Evolutionary conservation across 306 rosid genomes (phyloP), one percentile per base, ranked within the genome.

Genomic region (Geum urbanum): DNA sequence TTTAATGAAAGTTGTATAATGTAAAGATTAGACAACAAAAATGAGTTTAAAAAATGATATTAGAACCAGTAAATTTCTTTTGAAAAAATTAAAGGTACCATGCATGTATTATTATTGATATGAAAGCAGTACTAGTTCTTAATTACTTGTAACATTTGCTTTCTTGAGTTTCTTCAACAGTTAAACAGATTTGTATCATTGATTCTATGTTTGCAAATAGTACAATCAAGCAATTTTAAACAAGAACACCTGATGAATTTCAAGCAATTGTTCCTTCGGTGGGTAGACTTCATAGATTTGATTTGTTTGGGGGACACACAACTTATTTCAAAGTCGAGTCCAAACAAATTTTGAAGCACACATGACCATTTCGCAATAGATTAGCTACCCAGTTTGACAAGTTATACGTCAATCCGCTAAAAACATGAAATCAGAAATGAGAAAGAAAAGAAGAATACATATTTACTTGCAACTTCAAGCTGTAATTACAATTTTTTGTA

Each of bases 401-500:
- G 50, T 9, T 54, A 51, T 39, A 52, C 32, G 7, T 48, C 32
- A 27, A 27, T 27, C n/a, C 65, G 27, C 68, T 44, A 44, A n/a
- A 52, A 69, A 54, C 67, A 69, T 47, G 62, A 47, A 49, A 55
- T 56, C 9, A 41, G 49, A 14, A 54, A 54, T n/a, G 48, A 39
- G 46, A 67, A 51, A 32, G 70, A 76, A 63, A 53, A 13, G 71
- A 46, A 15, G 12, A 53, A 16, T 13, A 56, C 72, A 77, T 74
- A 70, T 67, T 72, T 76, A 62, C 67, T 60, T 69, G 57, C 77
- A 82, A 56, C 40, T 75, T 75, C 41, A 78, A 66, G 77, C 35
- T 77, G 79, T 27, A 67, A 71, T 76, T 44, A 67, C 67, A 70
- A 47, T 45, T 70, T 35, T 35, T 7, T 63, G 37, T 22, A 43